phyloP scores from a whole-genome alignment of 2,329 filamentous ascomycete species.

The Aspergillus sp. region DNA sequence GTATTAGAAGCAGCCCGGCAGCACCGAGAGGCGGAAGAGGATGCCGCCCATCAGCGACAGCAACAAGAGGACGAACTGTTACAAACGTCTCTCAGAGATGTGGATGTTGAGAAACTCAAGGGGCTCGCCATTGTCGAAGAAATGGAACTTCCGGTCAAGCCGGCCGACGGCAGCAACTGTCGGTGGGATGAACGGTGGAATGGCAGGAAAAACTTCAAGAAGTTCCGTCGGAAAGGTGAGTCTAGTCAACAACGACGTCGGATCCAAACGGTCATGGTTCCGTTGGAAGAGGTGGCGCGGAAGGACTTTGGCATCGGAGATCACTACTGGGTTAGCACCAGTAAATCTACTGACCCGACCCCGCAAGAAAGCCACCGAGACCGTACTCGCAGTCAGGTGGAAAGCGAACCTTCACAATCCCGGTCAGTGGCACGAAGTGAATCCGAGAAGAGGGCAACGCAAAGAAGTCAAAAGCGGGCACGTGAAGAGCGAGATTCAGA shows the following conservation, averaged over 20 bases:
- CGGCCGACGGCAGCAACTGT: constrained; percentile 40
- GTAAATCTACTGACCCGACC: constrained; percentile 26
- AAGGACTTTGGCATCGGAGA: constrained; percentile 74
- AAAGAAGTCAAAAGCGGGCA: constrained; percentile 31
- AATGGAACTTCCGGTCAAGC: constrained; percentile 60
- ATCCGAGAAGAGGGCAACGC: constrained; percentile 16
- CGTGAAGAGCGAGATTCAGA: constrained; percentile 49
- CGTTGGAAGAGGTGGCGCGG: constrained; percentile 67
- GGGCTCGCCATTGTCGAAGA: constrained; percentile 74
- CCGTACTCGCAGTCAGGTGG: constrained; percentile 6
- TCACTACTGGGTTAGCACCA: constrained; percentile 64
- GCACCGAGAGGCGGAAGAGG: constrained; percentile 54
- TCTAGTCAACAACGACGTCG: constrained; percentile 38
- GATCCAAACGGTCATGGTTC: constrained; percentile 63
- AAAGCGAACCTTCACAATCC: constrained; percentile 11
- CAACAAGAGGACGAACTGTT: constrained; percentile 55
- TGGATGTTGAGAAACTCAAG: constrained; percentile 72
- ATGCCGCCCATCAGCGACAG: constrained; percentile 52
- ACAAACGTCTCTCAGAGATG: constrained; percentile 56
- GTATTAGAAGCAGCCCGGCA: constrained; percentile 64
- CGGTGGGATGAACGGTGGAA: constrained; percentile 91
- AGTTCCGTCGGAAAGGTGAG: constrained; percentile 56
- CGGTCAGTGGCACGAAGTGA: constrained; percentile 20
- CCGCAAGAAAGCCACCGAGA: constrained; percentile 23
- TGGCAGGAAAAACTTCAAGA: constrained; percentile 93